Evolutionary conservation across 1,139 yeast genomes (phyloP).

Genomic region (Kodamaea alishanica): DNA sequence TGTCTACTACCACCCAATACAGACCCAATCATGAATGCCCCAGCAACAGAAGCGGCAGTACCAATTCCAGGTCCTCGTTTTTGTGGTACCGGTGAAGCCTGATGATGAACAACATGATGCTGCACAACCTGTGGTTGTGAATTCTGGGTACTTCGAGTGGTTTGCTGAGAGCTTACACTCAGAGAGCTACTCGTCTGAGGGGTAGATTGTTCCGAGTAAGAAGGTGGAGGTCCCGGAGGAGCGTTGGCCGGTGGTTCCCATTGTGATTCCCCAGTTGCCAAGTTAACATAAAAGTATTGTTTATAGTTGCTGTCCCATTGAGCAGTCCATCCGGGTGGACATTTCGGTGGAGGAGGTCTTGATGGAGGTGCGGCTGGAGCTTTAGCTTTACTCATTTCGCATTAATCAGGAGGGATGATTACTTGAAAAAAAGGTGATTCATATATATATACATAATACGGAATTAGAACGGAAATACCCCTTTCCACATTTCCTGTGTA

Average conservation of each 20-base stretch:
- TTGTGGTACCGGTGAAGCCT: neutral
- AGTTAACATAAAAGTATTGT: constrained; percentile 22
- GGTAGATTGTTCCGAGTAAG: constrained; percentile 1
- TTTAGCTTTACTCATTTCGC: neutral
- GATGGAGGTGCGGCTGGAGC: no score
- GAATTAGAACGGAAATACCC: neutral
- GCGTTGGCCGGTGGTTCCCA: constrained; percentile 16
- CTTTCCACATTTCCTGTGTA: neutral
- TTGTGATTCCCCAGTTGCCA: constrained; percentile 22
- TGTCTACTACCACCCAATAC: constrained; percentile 2
- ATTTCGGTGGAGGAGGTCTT: constrained; percentile 11
- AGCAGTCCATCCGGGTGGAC: constrained; percentile 30
- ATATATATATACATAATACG: neutral
- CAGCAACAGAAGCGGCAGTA: neutral
- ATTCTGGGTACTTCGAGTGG: no score
- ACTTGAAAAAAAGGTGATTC: neutral
- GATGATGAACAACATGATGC: neutral
- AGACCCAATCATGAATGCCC: neutral
- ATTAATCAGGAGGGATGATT: neutral
- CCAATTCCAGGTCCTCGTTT: constrained; percentile 1
- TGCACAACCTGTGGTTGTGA: neutral
- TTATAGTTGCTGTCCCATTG: constrained; percentile 28
- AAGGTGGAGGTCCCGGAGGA: constrained; percentile 2
- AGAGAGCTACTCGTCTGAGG: no score
- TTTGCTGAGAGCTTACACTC: no score